Percentiles rank a stretch among this genome's conserved stretches.
Conservation (phyloP, 2,329 filamentous ascomycete species). For the Ceratocystis huliohia region DNA sequence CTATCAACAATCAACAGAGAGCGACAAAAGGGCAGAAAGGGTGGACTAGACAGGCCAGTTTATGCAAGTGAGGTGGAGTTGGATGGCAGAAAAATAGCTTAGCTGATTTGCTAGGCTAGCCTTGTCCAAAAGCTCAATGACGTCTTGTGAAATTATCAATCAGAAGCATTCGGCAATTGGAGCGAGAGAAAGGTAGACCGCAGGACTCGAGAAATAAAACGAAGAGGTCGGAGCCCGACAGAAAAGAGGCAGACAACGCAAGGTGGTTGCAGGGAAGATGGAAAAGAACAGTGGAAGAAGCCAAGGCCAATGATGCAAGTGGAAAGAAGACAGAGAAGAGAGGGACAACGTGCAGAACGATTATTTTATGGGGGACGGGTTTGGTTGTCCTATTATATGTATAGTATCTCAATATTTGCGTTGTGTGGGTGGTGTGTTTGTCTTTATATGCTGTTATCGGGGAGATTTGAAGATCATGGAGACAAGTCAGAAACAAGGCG, state of each 20-base stretch:
- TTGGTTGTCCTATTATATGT: no score
- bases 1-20: no score
- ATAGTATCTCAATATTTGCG: no score
- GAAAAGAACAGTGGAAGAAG: conserved; percentile 12
- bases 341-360: no score
- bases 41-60: background rate
- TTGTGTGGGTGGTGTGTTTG: no score
- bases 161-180: background rate
- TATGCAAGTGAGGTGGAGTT: background rate
- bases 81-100: background rate
- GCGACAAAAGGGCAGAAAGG: no score
- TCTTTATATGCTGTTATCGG: no score
- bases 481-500: no score
- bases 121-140: background rate
- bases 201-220: conserved; percentile 21
- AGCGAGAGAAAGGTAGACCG: background rate
- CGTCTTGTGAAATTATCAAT: conserved; percentile 5
- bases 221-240: conserved; percentile 21
- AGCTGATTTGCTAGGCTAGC: background rate
- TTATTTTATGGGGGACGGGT: no score
- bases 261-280: conserved; percentile 22
- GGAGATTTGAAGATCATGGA: no score
- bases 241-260: background rate
- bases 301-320: no score
- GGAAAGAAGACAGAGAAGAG: no score